Evolutionary conservation across 2,329 filamentous ascomycete species (phyloP), one percentile per base, ranked within the genome.

Genomic region (Claviceps digitariae): DNA sequence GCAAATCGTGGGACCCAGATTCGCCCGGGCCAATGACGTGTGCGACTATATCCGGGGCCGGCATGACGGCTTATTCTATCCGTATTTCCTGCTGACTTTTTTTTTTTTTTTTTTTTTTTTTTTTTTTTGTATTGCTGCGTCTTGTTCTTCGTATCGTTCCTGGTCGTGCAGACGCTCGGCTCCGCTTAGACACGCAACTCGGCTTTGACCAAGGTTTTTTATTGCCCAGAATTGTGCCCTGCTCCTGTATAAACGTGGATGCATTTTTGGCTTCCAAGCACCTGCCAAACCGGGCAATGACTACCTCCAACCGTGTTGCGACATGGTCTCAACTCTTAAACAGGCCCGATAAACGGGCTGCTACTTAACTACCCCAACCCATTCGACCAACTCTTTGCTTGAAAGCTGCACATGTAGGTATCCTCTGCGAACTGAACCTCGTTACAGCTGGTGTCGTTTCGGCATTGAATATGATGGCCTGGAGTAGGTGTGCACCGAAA

Each of bases 21-120:
- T 31, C 21, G n/a, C 52, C 48, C 48, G 23, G 27, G 2, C 41
- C 52, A 53, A 51, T 48, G 43, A 45, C 43, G 23, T 45, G 43
- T n/a, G 27, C 43, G 43, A 27, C 43, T 27, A 3, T 2, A 7
- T 20, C 17, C 17, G 17, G 38, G 38, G 5, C 38, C n/a, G 17
- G 6, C 38, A 41, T 20, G 41, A 23, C 21, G 41, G 9, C 20
- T 25, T 7, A 8, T 1, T 23, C 10, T 23, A 5, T 23, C 8
- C 10, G 10, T 5, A 10, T n/a, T 46, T 1, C 4, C 3, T 29
- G 7, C 17, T 45, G 7, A 4, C 4, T 29, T 29, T n/a, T 17
- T 25, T 45, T 45, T 45, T 12, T 25, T 25, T 15, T 34, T 34
- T 34, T n/a, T n/a, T 29, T 21, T 41, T 41, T 20, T 43, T 23